phyloP scores from a whole-genome alignment of 495 filamentous ascomycete species.

The Neurospora africana region DNA sequence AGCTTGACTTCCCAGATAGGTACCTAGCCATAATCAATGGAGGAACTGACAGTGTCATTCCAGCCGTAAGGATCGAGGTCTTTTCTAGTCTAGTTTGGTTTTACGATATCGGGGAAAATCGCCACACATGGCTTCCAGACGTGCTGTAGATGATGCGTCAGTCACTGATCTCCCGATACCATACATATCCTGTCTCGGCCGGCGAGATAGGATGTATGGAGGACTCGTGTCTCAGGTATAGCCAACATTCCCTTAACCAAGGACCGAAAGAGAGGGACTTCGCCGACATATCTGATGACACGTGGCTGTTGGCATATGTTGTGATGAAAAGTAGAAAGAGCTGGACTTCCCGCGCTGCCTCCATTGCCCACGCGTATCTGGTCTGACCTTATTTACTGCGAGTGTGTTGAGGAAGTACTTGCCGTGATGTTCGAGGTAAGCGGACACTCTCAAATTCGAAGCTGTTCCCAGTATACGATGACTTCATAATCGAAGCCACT shows the following conservation, averaged over 20 bases:
- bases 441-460: not conserved
- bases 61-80: not conserved
- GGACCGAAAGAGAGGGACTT: too few species aligned
- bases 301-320: too few species aligned
- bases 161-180: too few species aligned
- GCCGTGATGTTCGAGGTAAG: not conserved
- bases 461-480: not conserved
- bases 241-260: too few species aligned
- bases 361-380: too few species aligned
- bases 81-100: not conserved
- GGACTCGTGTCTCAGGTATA: too few species aligned
- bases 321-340: too few species aligned
- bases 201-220: too few species aligned
- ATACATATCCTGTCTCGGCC: too few species aligned
- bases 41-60: not conserved
- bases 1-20: not conserved
- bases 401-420: not conserved
- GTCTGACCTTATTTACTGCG: too few species aligned
- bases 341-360: too few species aligned
- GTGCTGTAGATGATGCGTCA: not conserved
- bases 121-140: not conserved
- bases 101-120: not conserved
- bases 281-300: too few species aligned
- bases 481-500: not conserved
- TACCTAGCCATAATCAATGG: not conserved